Conservation (phyloP, 176 grass and related monocot genomes). For the Carex scoparia region DNA sequence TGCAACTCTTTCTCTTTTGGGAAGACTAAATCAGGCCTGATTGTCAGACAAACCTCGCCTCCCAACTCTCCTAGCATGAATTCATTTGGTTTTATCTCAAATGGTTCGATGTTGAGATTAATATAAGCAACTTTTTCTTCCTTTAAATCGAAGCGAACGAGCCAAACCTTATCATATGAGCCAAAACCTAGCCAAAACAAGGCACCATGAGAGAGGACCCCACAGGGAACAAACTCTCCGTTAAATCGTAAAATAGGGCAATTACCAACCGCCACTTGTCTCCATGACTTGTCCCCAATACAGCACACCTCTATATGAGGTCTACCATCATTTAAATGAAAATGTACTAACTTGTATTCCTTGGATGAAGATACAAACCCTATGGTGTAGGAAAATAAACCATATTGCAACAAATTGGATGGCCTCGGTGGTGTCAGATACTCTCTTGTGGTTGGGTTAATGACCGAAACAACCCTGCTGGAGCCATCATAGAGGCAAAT, state of each 20-base stretch:
- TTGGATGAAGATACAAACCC: slow-evolving; percentile 13
- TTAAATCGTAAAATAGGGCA: background rate
- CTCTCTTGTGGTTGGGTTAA: slow-evolving; percentile 11
- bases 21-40: slow-evolving; percentile 1
- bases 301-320: background rate
- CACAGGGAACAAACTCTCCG: background rate
- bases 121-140: background rate
- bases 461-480: slow-evolving; percentile 1
- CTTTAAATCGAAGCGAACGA: slow-evolving; percentile 6
- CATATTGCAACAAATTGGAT: background rate
- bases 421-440: background rate
- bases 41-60: background rate
- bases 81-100: background rate
- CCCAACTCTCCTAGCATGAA: slow-evolving; percentile 11
- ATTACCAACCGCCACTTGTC: background rate
- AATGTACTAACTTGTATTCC: slow-evolving; percentile 4
- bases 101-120: background rate
- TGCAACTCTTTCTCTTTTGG: background rate
- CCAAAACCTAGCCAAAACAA: slow-evolving; percentile 8
- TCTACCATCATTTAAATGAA: background rate
- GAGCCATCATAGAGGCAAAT: slow-evolving; percentile 7
- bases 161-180: background rate
- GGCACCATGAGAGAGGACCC: background rate
- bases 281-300: background rate
- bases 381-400: slow-evolving; percentile 3